Conservation (phyloP, 257 asterid genomes). For the Nicotiana otophora region DNA sequence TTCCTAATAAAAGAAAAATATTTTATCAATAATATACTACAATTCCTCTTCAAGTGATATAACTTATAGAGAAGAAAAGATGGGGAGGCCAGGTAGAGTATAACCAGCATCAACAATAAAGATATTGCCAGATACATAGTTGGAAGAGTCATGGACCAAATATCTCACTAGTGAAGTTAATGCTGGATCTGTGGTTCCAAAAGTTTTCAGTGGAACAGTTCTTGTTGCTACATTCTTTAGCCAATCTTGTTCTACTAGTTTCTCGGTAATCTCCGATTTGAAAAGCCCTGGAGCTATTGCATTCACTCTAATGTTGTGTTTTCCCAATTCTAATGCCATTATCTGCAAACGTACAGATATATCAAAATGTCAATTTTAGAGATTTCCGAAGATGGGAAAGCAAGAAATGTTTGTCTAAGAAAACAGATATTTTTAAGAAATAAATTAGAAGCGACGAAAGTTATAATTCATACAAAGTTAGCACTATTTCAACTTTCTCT, state of each 20-base stretch:
- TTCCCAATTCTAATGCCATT: slow-evolving; percentile 78
- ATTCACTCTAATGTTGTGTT: slow-evolving; percentile 58
- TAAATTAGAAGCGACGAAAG: too few species aligned
- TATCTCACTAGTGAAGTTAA: slow-evolving; percentile 54
- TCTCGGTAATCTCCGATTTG: slow-evolving; percentile 62
- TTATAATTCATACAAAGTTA: too few species aligned
- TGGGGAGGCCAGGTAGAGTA: slow-evolving; percentile 51
- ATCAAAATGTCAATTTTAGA: too few species aligned
- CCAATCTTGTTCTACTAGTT: slow-evolving; percentile 51
- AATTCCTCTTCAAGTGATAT: background rate
- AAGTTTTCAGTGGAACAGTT: slow-evolving; percentile 45
- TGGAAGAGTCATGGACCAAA: slow-evolving; percentile 57
- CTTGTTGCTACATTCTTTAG: slow-evolving; percentile 35
- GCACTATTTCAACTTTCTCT: too few species aligned
- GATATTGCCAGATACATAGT: slow-evolving; percentile 51
- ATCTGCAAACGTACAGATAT: slow-evolving; percentile 23
- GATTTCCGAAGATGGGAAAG: too few species aligned
- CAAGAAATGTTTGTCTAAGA: too few species aligned
- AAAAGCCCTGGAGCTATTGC: slow-evolving; percentile 68
- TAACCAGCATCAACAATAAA: slow-evolving; percentile 57
- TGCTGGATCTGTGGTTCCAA: slow-evolving; percentile 58
- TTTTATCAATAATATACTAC: too few species aligned
- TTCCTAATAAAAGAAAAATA: too few species aligned
- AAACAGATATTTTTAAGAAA: too few species aligned
- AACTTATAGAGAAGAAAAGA: slow-evolving; percentile 58